These are phyloP conservation scores for Scutellaria minor DNA, from an alignment of 257 asterid species.

Conservation along the genomic window DNA sequence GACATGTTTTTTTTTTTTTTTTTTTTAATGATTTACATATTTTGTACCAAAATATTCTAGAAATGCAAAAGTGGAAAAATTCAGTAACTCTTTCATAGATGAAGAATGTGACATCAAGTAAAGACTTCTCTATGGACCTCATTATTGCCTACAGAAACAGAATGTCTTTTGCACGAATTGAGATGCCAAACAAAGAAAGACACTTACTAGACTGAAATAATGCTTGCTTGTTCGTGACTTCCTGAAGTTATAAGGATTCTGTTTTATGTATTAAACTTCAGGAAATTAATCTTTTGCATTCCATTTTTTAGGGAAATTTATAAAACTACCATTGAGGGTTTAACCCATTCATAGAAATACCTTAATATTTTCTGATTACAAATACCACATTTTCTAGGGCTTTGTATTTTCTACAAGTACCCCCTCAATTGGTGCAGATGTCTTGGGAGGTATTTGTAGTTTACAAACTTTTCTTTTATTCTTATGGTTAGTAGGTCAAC, in stretches of 20 bases:
- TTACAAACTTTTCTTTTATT: too few species aligned
- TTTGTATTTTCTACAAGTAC: not conserved
- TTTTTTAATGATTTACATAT: not conserved
- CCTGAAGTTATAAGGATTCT: constrained; percentile 7
- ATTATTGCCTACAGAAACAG: constrained; percentile 19
- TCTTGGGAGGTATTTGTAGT: too few species aligned
- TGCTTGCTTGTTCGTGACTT: constrained; percentile 7
- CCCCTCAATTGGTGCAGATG: too few species aligned
- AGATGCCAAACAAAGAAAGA: constrained; percentile 15
- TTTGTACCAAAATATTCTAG: constrained; percentile 5
- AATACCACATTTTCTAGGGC: not conserved
- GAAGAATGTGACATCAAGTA: constrained; percentile 17
- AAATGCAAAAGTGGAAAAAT: not conserved
- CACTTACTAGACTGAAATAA: constrained; percentile 14
- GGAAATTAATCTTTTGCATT: not conserved
- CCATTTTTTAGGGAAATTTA: not conserved
- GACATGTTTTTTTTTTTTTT: constrained; percentile 13
- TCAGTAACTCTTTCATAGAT: not conserved
- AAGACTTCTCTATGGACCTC: constrained; percentile 13
- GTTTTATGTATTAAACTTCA: not conserved
- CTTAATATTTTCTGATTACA: too few species aligned
- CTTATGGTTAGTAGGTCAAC: not conserved
- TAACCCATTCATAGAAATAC: too few species aligned
- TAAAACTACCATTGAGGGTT: too few species aligned
- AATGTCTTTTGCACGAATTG: constrained; percentile 12